A percentile compares a stretch with the other conserved stretches of the same genome.
phyloP scores from a whole-genome alignment of 805 yeast species.

The Lipomyces yamadae region DNA sequence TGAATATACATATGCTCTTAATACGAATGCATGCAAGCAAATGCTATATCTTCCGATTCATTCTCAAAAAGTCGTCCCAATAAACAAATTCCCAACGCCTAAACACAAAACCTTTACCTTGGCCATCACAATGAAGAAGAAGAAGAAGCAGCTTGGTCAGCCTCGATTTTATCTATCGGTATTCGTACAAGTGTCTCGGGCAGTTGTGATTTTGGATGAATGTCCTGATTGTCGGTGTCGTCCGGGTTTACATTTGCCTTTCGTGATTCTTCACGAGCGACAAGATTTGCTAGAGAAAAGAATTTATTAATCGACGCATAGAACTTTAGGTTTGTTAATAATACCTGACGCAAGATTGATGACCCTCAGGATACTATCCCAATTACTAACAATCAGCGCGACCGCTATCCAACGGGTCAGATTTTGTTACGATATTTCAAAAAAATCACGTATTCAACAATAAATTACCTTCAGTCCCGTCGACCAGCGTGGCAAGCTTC shows the following conservation, averaged over 20 bases:
- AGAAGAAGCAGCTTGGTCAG: too few species aligned
- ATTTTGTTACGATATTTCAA: not conserved
- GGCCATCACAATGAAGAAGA: not conserved
- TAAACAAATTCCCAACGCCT: not conserved
- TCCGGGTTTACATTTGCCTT: not conserved
- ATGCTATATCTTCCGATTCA: too few species aligned
- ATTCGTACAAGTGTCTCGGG: slow-evolving; percentile 34
- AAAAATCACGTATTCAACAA: not conserved
- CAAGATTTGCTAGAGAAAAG: slow-evolving; percentile 8
- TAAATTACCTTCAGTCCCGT: slow-evolving; percentile 35
- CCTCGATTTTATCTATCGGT: slow-evolving; percentile 15
- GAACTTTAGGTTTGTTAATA: not conserved
- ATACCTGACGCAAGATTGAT: slow-evolving; percentile 32
- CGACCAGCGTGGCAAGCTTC: slow-evolving; percentile 29
- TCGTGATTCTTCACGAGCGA: slow-evolving; percentile 14
- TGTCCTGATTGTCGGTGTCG: not conserved
- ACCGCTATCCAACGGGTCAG: slow-evolving; percentile 28
- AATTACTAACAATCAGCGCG: slow-evolving; percentile 34
- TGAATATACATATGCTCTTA: not conserved
- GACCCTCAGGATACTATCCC: slow-evolving; percentile 34
- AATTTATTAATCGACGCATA: not conserved
- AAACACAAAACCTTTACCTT: not conserved
- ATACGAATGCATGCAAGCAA: not conserved
- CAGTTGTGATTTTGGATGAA: slow-evolving; percentile 18
- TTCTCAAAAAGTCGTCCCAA: not conserved